phyloP scores from a whole-genome alignment of 148 eudicot species.

The Agrostemma githago region DNA sequence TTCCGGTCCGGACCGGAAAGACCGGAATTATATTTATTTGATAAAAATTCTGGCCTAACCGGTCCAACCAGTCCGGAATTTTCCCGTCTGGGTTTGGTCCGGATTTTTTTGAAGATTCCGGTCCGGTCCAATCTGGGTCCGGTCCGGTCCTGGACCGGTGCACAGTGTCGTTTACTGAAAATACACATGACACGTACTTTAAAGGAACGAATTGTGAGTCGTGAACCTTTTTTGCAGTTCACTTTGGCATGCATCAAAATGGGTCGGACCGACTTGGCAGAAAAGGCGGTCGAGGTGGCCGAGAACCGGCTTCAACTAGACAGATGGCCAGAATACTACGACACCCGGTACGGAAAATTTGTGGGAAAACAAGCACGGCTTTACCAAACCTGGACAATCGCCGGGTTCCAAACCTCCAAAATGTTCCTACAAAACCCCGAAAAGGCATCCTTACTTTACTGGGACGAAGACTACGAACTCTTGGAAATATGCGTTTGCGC shows the following conservation, averaged over 20 bases:
- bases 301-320: conserved; percentile 64
- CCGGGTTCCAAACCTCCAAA: conserved; percentile 72
- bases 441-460: conserved; percentile 61
- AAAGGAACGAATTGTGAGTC: too few species aligned
- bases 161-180: too few species aligned
- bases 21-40: too few species aligned
- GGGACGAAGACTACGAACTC: conserved; percentile 94
- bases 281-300: conserved; percentile 58
- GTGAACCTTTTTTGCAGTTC: conserved; percentile 39
- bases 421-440: conserved; percentile 75
- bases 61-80: too few species aligned
- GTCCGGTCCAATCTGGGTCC: too few species aligned
- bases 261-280: conserved; percentile 76
- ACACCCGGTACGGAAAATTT: conserved; percentile 73
- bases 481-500: conserved; percentile 87
- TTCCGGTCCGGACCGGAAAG: too few species aligned
- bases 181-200: too few species aligned
- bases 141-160: too few species aligned
- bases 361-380: conserved; percentile 87
- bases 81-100: too few species aligned
- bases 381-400: conserved; percentile 95
- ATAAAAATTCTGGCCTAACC: too few species aligned
- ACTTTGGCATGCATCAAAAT: conserved; percentile 94
- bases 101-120: too few species aligned
- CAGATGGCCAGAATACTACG: conserved; percentile 91